Evolutionary conservation across 176 grass and related monocot species (phyloP).

Genomic region (Puya raimondii): DNA sequence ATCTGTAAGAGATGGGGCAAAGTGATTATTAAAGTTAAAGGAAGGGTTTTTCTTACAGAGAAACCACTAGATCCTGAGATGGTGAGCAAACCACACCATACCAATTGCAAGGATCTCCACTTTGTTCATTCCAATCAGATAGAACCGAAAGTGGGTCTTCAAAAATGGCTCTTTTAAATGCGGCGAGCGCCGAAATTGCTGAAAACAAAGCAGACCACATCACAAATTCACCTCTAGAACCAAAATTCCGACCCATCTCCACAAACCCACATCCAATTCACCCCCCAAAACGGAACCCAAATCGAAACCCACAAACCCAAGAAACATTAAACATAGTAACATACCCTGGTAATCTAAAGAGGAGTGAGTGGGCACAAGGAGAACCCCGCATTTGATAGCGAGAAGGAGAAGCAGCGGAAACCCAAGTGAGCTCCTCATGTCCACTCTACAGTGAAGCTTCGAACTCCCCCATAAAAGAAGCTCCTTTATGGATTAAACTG

Average conservation of each 20-base stretch:
- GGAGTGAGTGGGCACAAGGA: not conserved
- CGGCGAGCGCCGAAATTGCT: slow-evolving; percentile 48
- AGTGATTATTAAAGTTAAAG: not conserved
- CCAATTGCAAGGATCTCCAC: slow-evolving; percentile 76
- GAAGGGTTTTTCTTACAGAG: slow-evolving; percentile 50
- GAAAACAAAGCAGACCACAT: slow-evolving; percentile 10
- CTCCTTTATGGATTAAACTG: not conserved
- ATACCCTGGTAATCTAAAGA: slow-evolving; percentile 9
- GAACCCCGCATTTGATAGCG: slow-evolving; percentile 1
- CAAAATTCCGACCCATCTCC: not conserved
- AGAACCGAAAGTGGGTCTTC: slow-evolving; percentile 71
- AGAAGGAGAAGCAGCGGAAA: slow-evolving; percentile 9
- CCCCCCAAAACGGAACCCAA: not conserved
- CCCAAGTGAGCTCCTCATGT: slow-evolving; percentile 8
- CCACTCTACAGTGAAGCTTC: not conserved
- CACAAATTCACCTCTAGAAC: not conserved
- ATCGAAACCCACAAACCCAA: not conserved
- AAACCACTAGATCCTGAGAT: slow-evolving; percentile 50
- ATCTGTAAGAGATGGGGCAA: slow-evolving; percentile 9
- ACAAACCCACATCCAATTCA: not conserved
- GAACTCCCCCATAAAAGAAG: slow-evolving; percentile 1
- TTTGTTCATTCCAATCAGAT: slow-evolving; percentile 61
- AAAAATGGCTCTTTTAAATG: slow-evolving; percentile 63
- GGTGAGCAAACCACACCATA: slow-evolving; percentile 68
- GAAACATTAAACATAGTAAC: not conserved